Base-by-base conservation (phyloP, 257 asterid species). In the Prunella vulgaris region DNA sequence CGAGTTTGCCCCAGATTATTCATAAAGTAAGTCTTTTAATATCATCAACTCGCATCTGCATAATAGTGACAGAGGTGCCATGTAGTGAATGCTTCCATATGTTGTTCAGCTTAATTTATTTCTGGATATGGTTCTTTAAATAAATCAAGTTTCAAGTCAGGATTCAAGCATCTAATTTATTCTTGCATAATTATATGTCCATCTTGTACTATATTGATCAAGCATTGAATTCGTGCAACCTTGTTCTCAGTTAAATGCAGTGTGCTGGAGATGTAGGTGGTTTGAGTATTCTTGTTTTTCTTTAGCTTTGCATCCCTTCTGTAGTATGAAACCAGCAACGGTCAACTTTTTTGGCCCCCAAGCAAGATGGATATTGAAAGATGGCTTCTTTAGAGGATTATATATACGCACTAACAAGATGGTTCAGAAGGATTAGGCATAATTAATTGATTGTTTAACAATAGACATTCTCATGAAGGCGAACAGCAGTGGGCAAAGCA, bases 1-100 rank as follows among this genome's bases (percentile, higher is more conserved):
- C 25, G 72, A 77, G 42, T 86, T 84, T 73, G 75, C 67, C 78
- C 61, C 79, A 6, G 87, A 75, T 15, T 78, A 71, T 38, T 75
- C 82, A 4, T 79, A 82, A 76, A 32, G 85, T 77, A 76, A 74
- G 83, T 48, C 72, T 40, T 64, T 71, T 28, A 61, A 74, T 62
- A 58, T 51, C 53, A 14, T 21, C 28, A 38, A 69, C 74, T 64
- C 60, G 18, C 27, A 61, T 61, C 58, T 69, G 72, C 32, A 63
- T 30, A 61, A 3, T 56, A 64, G 20, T 18, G 22, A 58, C 42
- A 20, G 13, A 52, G 53, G 42, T 69, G 56, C 48, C 48, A 15
- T 54, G 64, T 62, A 27, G 30, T 37, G 22, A 21, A 28, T 62
- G 88, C 70, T 70, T 75, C 48, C 18, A 22, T 28, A 51, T 21